Evolutionary conservation across 768 basidiomycete genomes (phyloP).

Genomic region (Melanogaster broomeanus): DNA sequence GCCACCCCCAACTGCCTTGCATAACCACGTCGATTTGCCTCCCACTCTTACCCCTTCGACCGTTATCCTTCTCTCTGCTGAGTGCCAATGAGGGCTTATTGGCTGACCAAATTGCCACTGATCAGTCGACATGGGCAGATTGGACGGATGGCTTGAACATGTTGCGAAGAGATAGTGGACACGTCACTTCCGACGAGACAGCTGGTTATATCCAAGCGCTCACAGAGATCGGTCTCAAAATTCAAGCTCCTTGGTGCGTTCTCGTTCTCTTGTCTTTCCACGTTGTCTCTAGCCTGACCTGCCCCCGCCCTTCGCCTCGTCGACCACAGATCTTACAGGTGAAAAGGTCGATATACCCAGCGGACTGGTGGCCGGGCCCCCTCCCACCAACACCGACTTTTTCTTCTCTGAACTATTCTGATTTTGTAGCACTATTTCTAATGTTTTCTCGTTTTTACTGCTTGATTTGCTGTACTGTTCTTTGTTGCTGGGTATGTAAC

Average conservation of each 20-base stretch:
- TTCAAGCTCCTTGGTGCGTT: slow-evolving; percentile 80
- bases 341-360: slow-evolving; percentile 90
- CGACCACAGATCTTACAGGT: slow-evolving; percentile 73
- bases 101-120: slow-evolving; percentile 77
- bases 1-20: slow-evolving; percentile 63
- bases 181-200: slow-evolving; percentile 83
- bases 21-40: slow-evolving; percentile 61
- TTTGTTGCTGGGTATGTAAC: background rate
- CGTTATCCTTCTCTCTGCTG: slow-evolving; percentile 76
- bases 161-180: slow-evolving; percentile 78
- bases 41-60: slow-evolving; percentile 58
- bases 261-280: background rate
- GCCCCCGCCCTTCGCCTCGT: background rate
- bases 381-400: slow-evolving; percentile 79
- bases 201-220: slow-evolving; percentile 83
- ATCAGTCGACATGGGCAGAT: slow-evolving; percentile 83
- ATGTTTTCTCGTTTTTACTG: slow-evolving; percentile 4
- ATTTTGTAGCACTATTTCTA: slow-evolving; percentile 20
- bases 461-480: background rate
- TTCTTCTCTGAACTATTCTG: slow-evolving; percentile 72
- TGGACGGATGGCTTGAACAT: slow-evolving; percentile 95
- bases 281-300: background rate
- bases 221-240: slow-evolving; percentile 90
- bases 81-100: slow-evolving; percentile 69
- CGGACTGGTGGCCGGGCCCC: slow-evolving; percentile 72